These are phyloP conservation scores for Fusarium liriodendri DNA, from an alignment of 2,329 filamentous ascomycete species.

Conservation along the genomic window DNA sequence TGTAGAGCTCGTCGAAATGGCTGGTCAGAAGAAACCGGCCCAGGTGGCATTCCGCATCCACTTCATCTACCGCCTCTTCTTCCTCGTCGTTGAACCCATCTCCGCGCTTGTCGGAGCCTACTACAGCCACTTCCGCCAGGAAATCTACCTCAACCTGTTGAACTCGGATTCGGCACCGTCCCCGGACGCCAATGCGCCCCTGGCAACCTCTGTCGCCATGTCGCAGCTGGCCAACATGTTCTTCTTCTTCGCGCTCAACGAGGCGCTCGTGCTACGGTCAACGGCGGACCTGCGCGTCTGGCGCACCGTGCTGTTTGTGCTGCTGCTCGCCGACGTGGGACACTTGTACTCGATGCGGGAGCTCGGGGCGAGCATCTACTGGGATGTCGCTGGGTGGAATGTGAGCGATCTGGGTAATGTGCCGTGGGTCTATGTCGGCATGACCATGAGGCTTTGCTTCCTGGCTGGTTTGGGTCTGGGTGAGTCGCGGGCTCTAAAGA, in stretches of 20 bases:
- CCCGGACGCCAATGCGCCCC: constrained; percentile 56
- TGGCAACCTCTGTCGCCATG: constrained; percentile 73
- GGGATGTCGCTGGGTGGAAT: constrained; percentile 72
- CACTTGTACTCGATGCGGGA: constrained; percentile 75
- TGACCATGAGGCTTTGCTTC: constrained; percentile 69
- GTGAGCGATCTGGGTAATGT: constrained; percentile 76
- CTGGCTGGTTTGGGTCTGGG: constrained; percentile 66
- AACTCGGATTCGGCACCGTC: constrained; percentile 60
- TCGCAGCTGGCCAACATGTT: constrained; percentile 84
- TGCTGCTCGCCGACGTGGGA: constrained; percentile 81
- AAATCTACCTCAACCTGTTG: constrained; percentile 73
- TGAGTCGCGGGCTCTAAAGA: constrained; percentile 40
- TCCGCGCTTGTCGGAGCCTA: constrained; percentile 65
- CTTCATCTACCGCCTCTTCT: constrained; percentile 75
- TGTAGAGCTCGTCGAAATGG: constrained; percentile 33
- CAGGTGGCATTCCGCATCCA: constrained; percentile 63
- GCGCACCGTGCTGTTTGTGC: constrained; percentile 72
- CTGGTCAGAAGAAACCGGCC: constrained; percentile 29
- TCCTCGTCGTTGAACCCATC: constrained; percentile 76
- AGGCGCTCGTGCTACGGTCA: constrained; percentile 78
- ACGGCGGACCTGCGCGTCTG: constrained; percentile 77
- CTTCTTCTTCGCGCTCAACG: constrained; percentile 80
- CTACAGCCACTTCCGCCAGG: constrained; percentile 61
- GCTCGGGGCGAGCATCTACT: constrained; percentile 73
- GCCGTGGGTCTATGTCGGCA: constrained; percentile 76